A percentile compares a stretch with the other conserved stretches of the same genome.
Conservation (phyloP, 2,329 filamentous ascomycete genomes). For the Penicillium psychrosexuale region DNA sequence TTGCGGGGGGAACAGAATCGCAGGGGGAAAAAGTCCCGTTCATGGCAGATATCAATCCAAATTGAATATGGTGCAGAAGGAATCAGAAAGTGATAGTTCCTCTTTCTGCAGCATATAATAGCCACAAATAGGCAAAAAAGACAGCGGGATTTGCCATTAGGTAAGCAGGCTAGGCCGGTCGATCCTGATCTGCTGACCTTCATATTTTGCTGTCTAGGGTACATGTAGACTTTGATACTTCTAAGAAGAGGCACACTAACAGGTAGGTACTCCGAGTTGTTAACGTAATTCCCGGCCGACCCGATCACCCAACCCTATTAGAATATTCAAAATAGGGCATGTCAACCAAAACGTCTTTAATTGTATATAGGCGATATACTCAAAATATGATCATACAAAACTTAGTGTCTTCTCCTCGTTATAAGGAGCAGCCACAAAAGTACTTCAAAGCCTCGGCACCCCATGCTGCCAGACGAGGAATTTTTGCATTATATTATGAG, state of each 20-base stretch:
- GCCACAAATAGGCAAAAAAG: constrained; percentile 6
- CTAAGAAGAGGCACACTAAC: background rate
- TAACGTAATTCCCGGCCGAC: too few relatives aligned
- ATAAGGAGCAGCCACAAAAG: too few relatives aligned
- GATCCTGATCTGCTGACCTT: constrained; percentile 7
- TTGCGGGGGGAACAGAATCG: background rate
- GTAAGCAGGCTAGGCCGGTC: constrained; percentile 6
- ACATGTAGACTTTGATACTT: background rate
- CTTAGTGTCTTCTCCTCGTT: too few relatives aligned
- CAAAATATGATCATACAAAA: too few relatives aligned
- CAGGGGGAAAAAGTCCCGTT: constrained; percentile 2
- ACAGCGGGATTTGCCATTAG: background rate
- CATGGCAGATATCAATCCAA: background rate
- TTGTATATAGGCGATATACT: too few relatives aligned
- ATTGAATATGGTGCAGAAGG: background rate
- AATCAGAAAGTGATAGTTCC: background rate
- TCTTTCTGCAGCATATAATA: constrained; percentile 2
- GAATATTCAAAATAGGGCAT: too few relatives aligned
- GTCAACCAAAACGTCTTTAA: too few relatives aligned
- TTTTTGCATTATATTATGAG: too few relatives aligned
- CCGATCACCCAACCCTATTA: too few relatives aligned
- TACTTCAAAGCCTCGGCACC: too few relatives aligned
- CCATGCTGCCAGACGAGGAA: too few relatives aligned
- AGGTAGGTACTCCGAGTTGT: too few relatives aligned
- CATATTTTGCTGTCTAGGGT: background rate